Conservation (phyloP, 2,329 filamentous ascomycete genomes). For the Aspergillus alliaceus region DNA sequence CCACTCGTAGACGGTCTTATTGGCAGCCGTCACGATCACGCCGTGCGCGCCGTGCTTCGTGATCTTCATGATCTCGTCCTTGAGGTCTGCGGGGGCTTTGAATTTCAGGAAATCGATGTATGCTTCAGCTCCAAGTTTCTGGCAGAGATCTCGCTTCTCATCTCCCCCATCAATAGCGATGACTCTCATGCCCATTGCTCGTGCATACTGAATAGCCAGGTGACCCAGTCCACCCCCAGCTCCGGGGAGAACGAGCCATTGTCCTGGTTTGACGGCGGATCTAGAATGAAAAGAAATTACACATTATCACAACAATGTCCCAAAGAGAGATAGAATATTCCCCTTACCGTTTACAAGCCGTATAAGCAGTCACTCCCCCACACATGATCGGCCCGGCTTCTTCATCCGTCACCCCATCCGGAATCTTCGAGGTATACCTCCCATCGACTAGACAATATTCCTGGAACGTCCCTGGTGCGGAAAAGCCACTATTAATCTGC, state of each 20-base stretch:
- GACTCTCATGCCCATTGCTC: constrained; percentile 79
- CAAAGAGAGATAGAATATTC: too few relatives aligned
- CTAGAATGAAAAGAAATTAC: not conserved
- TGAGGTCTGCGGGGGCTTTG: constrained; percentile 66
- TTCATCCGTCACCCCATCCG: constrained; percentile 17
- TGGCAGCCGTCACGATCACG: constrained; percentile 79
- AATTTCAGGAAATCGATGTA: constrained; percentile 78
- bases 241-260: constrained; percentile 30
- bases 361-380: constrained; percentile 24
- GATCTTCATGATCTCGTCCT: constrained; percentile 72
- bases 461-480: constrained; percentile 20
- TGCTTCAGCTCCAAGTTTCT: constrained; percentile 65
- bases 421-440: constrained; percentile 18
- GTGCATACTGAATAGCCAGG: constrained; percentile 81
- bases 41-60: constrained; percentile 83
- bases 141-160: constrained; percentile 70
- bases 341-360: constrained; percentile 16
- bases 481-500: constrained; percentile 16
- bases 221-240: constrained; percentile 65
- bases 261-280: constrained; percentile 36
- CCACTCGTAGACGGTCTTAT: constrained; percentile 92
- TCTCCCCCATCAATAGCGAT: constrained; percentile 81
- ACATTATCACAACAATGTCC: too few relatives aligned
- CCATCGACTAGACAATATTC: constrained; percentile 20
- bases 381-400: constrained; percentile 23